phyloP scores from a whole-genome alignment of 805 yeast genomes.

The Hanseniaspora thailandica region DNA sequence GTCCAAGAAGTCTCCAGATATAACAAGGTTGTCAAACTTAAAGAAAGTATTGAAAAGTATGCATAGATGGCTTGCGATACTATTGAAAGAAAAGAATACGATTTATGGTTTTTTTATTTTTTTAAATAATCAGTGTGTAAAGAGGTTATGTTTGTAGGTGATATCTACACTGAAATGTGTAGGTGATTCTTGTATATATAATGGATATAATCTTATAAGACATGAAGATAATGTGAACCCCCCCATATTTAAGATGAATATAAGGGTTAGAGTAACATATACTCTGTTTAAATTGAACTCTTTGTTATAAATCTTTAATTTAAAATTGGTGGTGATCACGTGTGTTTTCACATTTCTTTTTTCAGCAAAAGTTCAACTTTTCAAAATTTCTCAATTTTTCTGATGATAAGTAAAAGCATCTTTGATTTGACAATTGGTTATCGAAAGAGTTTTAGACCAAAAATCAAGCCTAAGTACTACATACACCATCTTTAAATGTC shows the following conservation, averaged over 20 bases:
- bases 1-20: slow-evolving; percentile 62
- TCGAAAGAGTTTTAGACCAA: neutral
- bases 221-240: too few species aligned
- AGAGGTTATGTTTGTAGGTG: too few species aligned
- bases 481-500: slow-evolving; percentile 1
- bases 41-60: slow-evolving; percentile 50
- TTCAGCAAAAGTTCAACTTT: neutral
- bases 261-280: too few species aligned
- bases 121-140: neutral
- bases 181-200: neutral
- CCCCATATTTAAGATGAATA: too few species aligned
- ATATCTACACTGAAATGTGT: neutral
- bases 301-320: neutral
- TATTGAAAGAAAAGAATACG: neutral
- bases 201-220: neutral
- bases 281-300: too few species aligned
- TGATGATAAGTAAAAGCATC: too few species aligned
- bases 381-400: too few species aligned
- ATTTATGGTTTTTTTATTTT: neutral
- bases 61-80: slow-evolving; percentile 15
- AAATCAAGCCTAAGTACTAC: neutral
- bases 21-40: slow-evolving; percentile 62
- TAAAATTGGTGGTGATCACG: too few species aligned
- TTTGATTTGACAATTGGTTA: neutral
- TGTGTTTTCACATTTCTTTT: neutral